These are phyloP conservation scores for Brassica balearica DNA, from an alignment of 441 rosid species.

Conservation along the genomic window DNA sequence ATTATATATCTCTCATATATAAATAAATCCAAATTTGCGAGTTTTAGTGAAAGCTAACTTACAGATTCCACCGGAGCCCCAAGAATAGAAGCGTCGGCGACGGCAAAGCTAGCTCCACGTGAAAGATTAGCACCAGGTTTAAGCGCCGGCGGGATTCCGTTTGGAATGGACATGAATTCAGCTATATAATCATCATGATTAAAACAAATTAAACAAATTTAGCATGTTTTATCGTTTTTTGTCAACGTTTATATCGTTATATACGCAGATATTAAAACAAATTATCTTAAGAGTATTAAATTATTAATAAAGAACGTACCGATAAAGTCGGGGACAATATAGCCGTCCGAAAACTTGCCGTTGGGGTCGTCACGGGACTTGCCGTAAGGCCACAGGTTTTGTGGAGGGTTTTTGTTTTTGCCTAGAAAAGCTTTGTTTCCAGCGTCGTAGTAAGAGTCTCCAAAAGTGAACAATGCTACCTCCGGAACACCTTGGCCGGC, in stretches of 20 bases:
- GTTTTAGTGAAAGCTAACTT: conserved; percentile 3
- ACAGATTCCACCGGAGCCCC: conserved; percentile 30
- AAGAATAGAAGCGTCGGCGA: conserved; percentile 39
- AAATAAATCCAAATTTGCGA: background rate
- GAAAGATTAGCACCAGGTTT: conserved; percentile 17
- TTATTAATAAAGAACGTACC: background rate
- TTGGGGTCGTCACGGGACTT: conserved; percentile 3
- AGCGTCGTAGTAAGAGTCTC: background rate
- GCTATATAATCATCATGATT: background rate
- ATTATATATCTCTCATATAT: too few relatives aligned
- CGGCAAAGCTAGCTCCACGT: conserved; percentile 43
- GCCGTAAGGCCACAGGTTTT: background rate
- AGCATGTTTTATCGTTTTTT: background rate
- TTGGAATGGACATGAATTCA: conserved; percentile 36
- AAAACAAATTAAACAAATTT: background rate
- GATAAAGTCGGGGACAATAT: conserved; percentile 5
- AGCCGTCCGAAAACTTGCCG: conserved; percentile 3
- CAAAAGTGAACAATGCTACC: conserved; percentile 5
- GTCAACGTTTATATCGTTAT: background rate
- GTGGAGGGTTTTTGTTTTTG: background rate
- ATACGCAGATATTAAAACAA: background rate
- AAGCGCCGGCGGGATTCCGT: conserved; percentile 33
- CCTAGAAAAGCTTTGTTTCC: background rate
- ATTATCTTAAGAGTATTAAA: background rate
- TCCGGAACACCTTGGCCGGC: conserved; percentile 7